Conservation (phyloP, 1,284 basidiomycete species). For the Omphalotus olearius region DNA sequence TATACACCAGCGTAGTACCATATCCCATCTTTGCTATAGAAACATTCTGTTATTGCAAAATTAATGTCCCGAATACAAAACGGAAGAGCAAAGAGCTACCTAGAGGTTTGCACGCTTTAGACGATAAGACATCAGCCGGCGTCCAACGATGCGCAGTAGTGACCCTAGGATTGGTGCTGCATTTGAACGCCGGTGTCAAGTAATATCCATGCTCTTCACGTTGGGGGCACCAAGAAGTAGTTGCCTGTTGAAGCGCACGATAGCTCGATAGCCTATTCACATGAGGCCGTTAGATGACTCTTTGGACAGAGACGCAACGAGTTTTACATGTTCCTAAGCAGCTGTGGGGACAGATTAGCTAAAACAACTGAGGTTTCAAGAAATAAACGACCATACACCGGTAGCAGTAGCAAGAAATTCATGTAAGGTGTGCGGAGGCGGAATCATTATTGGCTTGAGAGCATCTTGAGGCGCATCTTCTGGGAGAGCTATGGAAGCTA, state of each 20-base stretch:
- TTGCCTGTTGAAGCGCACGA: conserved; percentile 58
- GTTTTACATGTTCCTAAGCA: background rate
- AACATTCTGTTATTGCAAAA: conserved; percentile 51
- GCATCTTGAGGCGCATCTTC: conserved; percentile 55
- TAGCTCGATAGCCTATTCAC: conserved; percentile 54
- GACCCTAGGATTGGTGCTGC: conserved; percentile 69
- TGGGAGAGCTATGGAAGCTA: conserved; percentile 60
- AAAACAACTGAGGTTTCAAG: background rate
- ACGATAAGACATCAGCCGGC: conserved; percentile 47
- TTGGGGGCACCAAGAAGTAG: conserved; percentile 72
- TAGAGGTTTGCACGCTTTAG: conserved; percentile 54
- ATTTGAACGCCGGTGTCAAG: conserved; percentile 67
- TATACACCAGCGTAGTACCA: conserved; percentile 83
- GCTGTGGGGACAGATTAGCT: background rate
- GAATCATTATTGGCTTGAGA: conserved; percentile 62
- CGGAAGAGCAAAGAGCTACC: conserved; percentile 32
- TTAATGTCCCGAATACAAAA: background rate
- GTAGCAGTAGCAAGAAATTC: conserved; percentile 63
- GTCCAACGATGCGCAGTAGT: conserved; percentile 70
- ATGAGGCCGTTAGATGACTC: background rate
- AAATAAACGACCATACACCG: conserved; percentile 39
- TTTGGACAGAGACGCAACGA: conserved; percentile 7
- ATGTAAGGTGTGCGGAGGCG: conserved; percentile 55
- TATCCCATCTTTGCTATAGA: conserved; percentile 69
- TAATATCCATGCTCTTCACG: conserved; percentile 77